phyloP scores from a whole-genome alignment of 352 stramenopile species.

The Plasmopara halstedii region DNA sequence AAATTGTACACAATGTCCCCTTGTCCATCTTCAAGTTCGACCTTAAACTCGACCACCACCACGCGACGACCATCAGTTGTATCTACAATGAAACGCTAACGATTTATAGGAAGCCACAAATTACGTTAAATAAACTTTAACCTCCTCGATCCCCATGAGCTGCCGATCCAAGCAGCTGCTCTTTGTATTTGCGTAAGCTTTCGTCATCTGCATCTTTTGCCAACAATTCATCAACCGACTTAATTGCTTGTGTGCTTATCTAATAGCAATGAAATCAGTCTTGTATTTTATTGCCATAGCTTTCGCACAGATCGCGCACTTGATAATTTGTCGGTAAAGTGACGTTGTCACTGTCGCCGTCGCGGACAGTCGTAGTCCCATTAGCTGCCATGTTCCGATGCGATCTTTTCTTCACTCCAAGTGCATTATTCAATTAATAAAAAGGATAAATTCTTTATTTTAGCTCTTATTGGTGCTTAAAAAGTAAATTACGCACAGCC shows the following conservation, averaged over 20 bases:
- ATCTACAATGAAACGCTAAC: too few species aligned
- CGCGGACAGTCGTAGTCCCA: conserved; percentile 15
- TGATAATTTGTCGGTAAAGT: conserved; percentile 32
- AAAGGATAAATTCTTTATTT: neutral
- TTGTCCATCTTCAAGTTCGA: conserved; percentile 70
- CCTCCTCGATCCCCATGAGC: conserved; percentile 74
- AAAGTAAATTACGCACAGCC: too few species aligned
- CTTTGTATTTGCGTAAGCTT: conserved; percentile 80
- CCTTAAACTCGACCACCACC: conserved; percentile 81
- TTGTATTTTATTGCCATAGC: neutral
- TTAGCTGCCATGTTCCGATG: conserved; percentile 3
- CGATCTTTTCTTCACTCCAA: conserved; percentile 9
- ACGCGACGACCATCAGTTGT: conserved; percentile 53
- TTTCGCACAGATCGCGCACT: conserved; percentile 8
- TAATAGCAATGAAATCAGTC: conserved; percentile 8
- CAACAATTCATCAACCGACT: conserved; percentile 66
- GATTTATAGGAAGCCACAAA: too few species aligned
- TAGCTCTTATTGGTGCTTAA: neutral
- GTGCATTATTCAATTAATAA: neutral
- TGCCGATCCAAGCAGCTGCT: conserved; percentile 67
- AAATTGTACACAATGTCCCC: conserved; percentile 65
- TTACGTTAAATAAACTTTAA: too few species aligned
- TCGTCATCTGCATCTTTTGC: conserved; percentile 75
- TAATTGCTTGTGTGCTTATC: conserved; percentile 56
- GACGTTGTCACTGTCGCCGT: conserved; percentile 29